Base-by-base conservation (phyloP, 2,329 filamentous ascomycete genomes). In the Trichophaea hybrida region DNA sequence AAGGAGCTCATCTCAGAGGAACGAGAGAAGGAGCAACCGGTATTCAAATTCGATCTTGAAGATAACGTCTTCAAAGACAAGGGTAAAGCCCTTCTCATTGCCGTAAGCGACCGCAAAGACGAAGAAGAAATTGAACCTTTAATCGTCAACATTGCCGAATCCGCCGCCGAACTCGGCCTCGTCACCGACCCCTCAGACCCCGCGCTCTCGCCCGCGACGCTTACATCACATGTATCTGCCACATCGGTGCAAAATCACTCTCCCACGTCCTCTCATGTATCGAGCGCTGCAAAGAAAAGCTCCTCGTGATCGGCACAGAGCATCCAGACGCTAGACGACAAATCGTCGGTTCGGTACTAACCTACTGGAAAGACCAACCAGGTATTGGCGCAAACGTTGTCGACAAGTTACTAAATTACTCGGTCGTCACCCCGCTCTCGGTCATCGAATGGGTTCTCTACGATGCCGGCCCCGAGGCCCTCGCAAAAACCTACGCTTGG, bases 321-420 rank as follows among this genome's bases (percentile, higher is more conserved):
- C 91, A 86, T 0, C 81, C 88, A 60, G 78, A 79, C 1, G 89
- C 88, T 1, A 82, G 89, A 44, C 80, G 83, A 46, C 93, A 98
- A 73, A 94, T 98, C 69, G 86, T 97, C 67, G 81, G 84, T 4
- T 87, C 87, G 4, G 89, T 97, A 43, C 87, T 96, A 76, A 78
- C 83, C 44, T 98, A 96, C 75, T 98, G 93, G 93, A 80, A 81
- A 51, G 84, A 91, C 35, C 91, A 98, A 69, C 89, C 91, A 0
- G 93, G 93, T 61, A 84, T 94, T 48, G 93, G 89, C 2, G 81
- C 97, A 66, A 87, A 86, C 67, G 94, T 98, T 68, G 80, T 97
- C 60, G 91, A 97, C 76, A 97, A 97, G 73, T 80, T 98, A 4
- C 83, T 98, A 67, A 98, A 97, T 74, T 98, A 96, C 75, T 90